Percentiles rank a stretch among this genome's conserved stretches.
Conservation (phyloP, 2,329 filamentous ascomycete species). For the Sporothrix sp. region DNA sequence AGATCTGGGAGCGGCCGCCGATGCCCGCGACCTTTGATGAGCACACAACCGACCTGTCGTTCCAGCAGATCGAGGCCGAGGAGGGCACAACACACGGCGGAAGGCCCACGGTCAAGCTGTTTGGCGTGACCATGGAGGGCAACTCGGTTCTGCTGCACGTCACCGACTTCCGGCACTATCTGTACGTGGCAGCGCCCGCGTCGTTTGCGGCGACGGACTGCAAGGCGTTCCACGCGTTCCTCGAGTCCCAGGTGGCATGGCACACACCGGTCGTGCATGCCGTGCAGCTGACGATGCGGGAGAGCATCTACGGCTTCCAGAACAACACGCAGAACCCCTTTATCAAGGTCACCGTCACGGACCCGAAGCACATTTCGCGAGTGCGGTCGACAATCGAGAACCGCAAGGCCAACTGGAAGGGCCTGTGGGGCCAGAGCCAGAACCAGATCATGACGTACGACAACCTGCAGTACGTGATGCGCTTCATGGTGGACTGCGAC, state of each 20-base stretch:
- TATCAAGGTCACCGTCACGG: slow-evolving; percentile 84
- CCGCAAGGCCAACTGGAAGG: slow-evolving; percentile 77
- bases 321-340: slow-evolving; percentile 89
- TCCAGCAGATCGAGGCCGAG: slow-evolving; percentile 93
- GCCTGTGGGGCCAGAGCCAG: slow-evolving; percentile 62
- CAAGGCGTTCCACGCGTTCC: slow-evolving; percentile 63
- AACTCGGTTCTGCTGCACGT: slow-evolving; percentile 94
- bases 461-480: slow-evolving; percentile 86
- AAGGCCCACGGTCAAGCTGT: slow-evolving; percentile 73
- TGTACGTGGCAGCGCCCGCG: slow-evolving; percentile 83
- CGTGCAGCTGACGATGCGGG: slow-evolving; percentile 70
- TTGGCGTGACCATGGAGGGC: slow-evolving; percentile 75
- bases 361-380: slow-evolving; percentile 72
- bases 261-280: slow-evolving; percentile 62
- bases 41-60: slow-evolving; percentile 61
- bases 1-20: slow-evolving; percentile 68
- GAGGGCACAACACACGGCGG: slow-evolving; percentile 76
- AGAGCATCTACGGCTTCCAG: slow-evolving; percentile 90
- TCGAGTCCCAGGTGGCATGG: slow-evolving; percentile 70
- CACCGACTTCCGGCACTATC: slow-evolving; percentile 90
- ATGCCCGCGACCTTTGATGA: slow-evolving; percentile 41
- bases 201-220: slow-evolving; percentile 73
- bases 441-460: slow-evolving; percentile 83
- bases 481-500: slow-evolving; percentile 97
- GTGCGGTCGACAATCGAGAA: slow-evolving; percentile 67